Evolutionary conservation across 495 filamentous ascomycete species (phyloP), one percentile per base, ranked within the genome.

Genomic region (Daldinia grandis): DNA sequence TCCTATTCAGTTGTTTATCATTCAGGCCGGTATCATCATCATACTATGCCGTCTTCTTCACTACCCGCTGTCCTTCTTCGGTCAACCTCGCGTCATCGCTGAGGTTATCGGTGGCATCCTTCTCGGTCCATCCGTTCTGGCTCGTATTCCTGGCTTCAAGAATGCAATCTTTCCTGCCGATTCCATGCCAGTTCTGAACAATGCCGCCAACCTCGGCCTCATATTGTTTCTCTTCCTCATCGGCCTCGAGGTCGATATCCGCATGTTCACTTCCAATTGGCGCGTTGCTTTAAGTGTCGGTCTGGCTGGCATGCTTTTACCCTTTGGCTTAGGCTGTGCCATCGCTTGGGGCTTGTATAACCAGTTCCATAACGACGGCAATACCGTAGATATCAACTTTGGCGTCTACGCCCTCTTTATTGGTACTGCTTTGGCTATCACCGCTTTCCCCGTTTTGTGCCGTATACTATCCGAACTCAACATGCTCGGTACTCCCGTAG

Each of bases 51-150:
- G 93, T 47, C 71, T 96, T 37, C 85, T 98, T 38, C 78, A 84
- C 54, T 84, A 82, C 72, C 95, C 95, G 24, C 86, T 98, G 8
- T 93, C 92, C 59, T 92, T 91, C 74, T 81, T 98, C 50, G 90
- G 92, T 60, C 95, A 98, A 76, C 95, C 95, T 51, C 88, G 91
- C 64, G 95, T 98, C 64, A 99, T 99, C 72, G 93, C 95, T 44
- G 95, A 98, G 85, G 93, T 99, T 42, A 91, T 99, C 66, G 94
- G 91, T 24, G 95, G 95, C 60, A 94, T 99, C 74, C 75, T 99
- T 5, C 84, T 99, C 8, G 95, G 94, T 40, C 94, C 93, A 5
- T 93, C 92, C 1, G 93, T 96, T 19, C 85, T 97, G 85, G 92
- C 92, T 68, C 88, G 89, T 31, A 92, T 96, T 37, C 92, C 92